A percentile compares a stretch with the other conserved stretches of the same genome.
Evolutionary conservation across 805 yeast genomes (phyloP).

Genomic region (Torulaspora microellipsoides): DNA sequence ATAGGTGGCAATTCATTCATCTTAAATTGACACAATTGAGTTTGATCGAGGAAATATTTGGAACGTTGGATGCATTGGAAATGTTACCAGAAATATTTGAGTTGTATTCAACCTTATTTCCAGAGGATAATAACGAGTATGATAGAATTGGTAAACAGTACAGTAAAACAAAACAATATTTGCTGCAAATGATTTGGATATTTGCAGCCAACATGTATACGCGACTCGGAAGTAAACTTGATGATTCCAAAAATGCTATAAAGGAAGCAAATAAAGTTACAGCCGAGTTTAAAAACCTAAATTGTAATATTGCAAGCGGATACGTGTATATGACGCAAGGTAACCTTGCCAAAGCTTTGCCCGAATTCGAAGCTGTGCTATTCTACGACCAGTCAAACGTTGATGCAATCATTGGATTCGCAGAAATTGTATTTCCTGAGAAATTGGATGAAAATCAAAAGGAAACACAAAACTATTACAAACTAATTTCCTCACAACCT

Average conservation of each 20-base stretch:
- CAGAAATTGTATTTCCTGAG: conserved; percentile 45
- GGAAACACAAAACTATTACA: conserved; percentile 4
- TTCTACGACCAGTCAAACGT: conserved; percentile 46
- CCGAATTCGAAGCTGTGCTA: conserved; percentile 61
- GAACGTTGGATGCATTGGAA: conserved; percentile 55
- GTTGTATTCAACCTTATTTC: conserved; percentile 49
- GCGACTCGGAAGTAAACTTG: conserved; percentile 40
- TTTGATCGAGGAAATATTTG: conserved; percentile 57
- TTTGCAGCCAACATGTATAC: conserved; percentile 64
- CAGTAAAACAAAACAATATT: conserved; percentile 33
- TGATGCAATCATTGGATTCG: conserved; percentile 51
- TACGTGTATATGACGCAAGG: conserved; percentile 37
- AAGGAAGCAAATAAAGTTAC: conserved; percentile 63
- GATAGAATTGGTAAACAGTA: conserved; percentile 14
- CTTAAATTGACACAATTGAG: conserved; percentile 72
- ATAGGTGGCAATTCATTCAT: conserved; percentile 52
- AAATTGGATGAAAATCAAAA: conserved; percentile 24
- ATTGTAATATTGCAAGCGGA: conserved; percentile 26
- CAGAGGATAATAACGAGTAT: conserved; percentile 9
- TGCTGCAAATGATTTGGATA: conserved; percentile 67
- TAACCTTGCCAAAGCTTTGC: conserved; percentile 44
- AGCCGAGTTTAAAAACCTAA: conserved; percentile 37
- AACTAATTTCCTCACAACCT: not conserved
- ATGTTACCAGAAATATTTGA: conserved; percentile 62
- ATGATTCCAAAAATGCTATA: conserved; percentile 67